Percentiles rank a stretch among this genome's conserved stretches.
Conservation (phyloP, 768 basidiomycete species). For the Suillus variegatus region DNA sequence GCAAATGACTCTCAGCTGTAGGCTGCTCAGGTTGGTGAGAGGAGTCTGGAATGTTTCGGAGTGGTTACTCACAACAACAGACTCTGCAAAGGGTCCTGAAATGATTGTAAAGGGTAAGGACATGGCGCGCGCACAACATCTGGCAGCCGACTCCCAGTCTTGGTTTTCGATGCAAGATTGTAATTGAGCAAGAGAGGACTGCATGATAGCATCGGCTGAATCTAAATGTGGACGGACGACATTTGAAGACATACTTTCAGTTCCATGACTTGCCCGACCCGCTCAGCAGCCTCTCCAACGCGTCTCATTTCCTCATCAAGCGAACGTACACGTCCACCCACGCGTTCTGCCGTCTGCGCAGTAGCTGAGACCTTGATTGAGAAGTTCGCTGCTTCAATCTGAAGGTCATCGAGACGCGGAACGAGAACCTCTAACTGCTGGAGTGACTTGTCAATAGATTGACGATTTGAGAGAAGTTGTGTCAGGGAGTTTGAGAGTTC, state of each 20-base stretch:
- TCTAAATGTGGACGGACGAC: slow-evolving; percentile 34
- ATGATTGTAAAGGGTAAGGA: slow-evolving; percentile 76
- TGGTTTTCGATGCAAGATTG: slow-evolving; percentile 67
- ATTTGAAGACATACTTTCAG: slow-evolving; percentile 65
- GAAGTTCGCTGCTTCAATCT: slow-evolving; percentile 56
- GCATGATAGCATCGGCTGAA: slow-evolving; percentile 30
- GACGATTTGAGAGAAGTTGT: slow-evolving; percentile 64
- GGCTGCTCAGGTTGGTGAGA: slow-evolving; percentile 54
- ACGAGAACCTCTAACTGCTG: slow-evolving; percentile 58
- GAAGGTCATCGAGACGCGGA: slow-evolving; percentile 64
- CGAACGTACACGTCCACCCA: slow-evolving; percentile 86
- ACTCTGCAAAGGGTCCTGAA: slow-evolving; percentile 82
- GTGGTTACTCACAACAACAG: slow-evolving; percentile 72
- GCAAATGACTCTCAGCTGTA: slow-evolving; percentile 82
- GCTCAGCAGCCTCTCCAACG: slow-evolving; percentile 87
- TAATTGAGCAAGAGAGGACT: slow-evolving; percentile 65
- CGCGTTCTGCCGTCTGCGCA: slow-evolving; percentile 79
- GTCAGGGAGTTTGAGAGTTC: slow-evolving; percentile 74
- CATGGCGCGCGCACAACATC: slow-evolving; percentile 92
- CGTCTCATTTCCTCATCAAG: slow-evolving; percentile 94
- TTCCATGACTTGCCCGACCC: slow-evolving; percentile 92
- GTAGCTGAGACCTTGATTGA: slow-evolving; percentile 65
- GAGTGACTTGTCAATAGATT: slow-evolving; percentile 65
- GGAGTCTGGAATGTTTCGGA: background rate
- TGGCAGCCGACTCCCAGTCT: slow-evolving; percentile 95